Base-by-base conservation (phyloP, 805 yeast genomes). In the Ogataea glucozyma region DNA sequence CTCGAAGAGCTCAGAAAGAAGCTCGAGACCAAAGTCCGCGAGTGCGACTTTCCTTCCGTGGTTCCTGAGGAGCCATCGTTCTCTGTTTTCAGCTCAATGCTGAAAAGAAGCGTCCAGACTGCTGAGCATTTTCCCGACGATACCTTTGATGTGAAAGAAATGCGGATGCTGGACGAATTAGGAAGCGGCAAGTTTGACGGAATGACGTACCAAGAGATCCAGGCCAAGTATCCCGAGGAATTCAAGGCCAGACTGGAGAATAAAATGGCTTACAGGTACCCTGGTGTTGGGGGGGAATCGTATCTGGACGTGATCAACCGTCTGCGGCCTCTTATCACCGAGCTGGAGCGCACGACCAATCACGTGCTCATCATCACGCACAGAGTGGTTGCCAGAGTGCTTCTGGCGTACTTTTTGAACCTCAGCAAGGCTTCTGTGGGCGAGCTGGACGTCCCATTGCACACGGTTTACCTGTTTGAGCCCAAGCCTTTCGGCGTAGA, bases 271-370 rank as follows among this genome's bases (percentile, higher is more conserved):
- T 91, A 91, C 64, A 72, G 99, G 47, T 91, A 91, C 60, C 99
- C 98, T 1, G 99, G 99, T 4, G 86, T 88, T 38, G 97, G 98
- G 6, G 99, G 99, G 13, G 99, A 91, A 64, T 86, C 96, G 0
- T 91, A 91, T 55, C 67, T 91, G 53, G 98, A 91, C 65, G 99
- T 93, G 10, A 84, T 93, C 57, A 88, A 89, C 52, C 73, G 99
- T 48, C 72, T 91, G 43, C 74, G 95, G 47, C 95, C 97, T 1
- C 78, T 91, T 14, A 91, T 91, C 49, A 88, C 88, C 10, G 99
- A 91, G 62, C 78, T 93, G 37, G 99, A 91, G 62, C 73, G 99
- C 51, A 87, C 95, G 32, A 84, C 87, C 8, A 95, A 88, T 55
- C 95, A 90, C 62, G 78, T 88, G 24, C 66, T 90, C 34, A 75